Evolutionary conservation across 75 land plant genomes (phyloP).

Genomic region (Sequoiadendron giganteum): DNA sequence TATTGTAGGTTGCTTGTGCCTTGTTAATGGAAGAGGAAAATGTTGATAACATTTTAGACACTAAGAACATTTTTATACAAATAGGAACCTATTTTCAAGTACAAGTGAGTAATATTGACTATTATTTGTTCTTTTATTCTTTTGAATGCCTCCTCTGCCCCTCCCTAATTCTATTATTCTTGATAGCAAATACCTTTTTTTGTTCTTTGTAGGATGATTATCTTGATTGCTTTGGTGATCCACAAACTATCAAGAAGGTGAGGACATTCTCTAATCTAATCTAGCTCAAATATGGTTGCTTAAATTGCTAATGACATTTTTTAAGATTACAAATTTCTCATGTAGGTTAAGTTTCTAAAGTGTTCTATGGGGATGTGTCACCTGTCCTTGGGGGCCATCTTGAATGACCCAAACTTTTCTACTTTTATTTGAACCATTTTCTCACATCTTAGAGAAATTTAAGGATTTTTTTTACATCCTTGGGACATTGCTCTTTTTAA

Average conservation of each 20-base stretch:
- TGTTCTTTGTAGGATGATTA: conserved; percentile 67
- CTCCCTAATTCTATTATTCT: neutral
- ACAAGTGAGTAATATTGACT: conserved; percentile 56
- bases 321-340: neutral
- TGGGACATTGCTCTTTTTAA: too few relatives aligned
- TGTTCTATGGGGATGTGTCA: too few relatives aligned
- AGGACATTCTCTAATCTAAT: conserved; percentile 2
- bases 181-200: neutral
- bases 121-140: neutral
- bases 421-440: too few relatives aligned
- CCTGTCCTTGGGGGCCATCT: too few relatives aligned
- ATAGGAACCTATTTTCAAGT: conserved; percentile 99
- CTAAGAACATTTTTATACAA: conserved; percentile 75
- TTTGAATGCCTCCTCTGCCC: neutral
- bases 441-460: too few relatives aligned
- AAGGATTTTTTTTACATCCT: too few relatives aligned
- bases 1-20: conserved; percentile 88
- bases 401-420: too few relatives aligned
- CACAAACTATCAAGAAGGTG: conserved; percentile 82
- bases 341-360: neutral
- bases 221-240: conserved; percentile 84
- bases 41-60: conserved; percentile 54
- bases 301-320: neutral
- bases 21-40: conserved; percentile 81
- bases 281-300: neutral